Conservation (phyloP, 768 basidiomycete genomes). For the Tylopilus intermedius region DNA sequence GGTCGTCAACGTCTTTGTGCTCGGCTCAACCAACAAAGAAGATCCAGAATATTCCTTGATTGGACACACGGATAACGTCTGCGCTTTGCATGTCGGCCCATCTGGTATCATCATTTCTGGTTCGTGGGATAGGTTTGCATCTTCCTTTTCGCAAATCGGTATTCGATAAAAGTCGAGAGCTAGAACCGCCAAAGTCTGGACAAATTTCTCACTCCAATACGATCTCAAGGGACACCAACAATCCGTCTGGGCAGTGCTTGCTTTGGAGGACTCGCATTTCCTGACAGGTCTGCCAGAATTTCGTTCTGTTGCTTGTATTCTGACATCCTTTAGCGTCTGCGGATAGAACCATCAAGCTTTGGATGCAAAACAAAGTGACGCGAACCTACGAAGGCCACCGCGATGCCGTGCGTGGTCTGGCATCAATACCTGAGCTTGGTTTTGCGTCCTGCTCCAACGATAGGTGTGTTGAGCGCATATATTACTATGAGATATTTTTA, state of each 20-base stretch:
- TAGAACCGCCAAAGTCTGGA: constrained; percentile 95
- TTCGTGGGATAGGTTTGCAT: constrained; percentile 89
- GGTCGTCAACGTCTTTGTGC: constrained; percentile 77
- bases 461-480: constrained; percentile 44
- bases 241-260: constrained; percentile 91
- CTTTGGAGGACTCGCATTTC: constrained; percentile 68
- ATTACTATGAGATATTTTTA: not conserved
- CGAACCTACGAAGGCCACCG: constrained; percentile 81
- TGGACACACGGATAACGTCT: constrained; percentile 89
- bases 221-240: constrained; percentile 83
- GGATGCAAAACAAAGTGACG: constrained; percentile 70
- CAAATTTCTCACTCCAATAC: constrained; percentile 63
- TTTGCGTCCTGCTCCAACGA: constrained; percentile 97
- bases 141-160: not conserved
- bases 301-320: not conserved
- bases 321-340: constrained; percentile 66
- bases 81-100: constrained; percentile 67
- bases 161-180: constrained; percentile 1
- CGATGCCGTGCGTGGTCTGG: constrained; percentile 86
- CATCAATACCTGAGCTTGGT: constrained; percentile 75
- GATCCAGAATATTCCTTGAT: constrained; percentile 80
- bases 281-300: constrained; percentile 64
- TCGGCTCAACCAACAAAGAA: constrained; percentile 48
- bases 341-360: constrained; percentile 89
- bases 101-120: constrained; percentile 83